Conservation (phyloP, 371 early-diverging fungal species). For the Apophysomyces sp. region DNA sequence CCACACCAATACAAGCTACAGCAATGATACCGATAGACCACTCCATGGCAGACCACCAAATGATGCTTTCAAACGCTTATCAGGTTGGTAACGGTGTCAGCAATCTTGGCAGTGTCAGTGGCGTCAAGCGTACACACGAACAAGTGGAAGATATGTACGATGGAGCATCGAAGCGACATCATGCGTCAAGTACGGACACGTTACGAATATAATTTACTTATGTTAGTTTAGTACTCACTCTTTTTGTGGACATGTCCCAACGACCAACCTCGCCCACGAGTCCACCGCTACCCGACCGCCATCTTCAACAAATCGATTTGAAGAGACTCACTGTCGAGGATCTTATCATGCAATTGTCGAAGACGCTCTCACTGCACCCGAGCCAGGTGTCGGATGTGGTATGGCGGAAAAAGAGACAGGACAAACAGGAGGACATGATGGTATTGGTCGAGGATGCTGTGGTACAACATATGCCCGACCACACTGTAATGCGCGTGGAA, state of each 20-base stretch:
- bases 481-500: conserved; percentile 9
- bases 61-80: neutral
- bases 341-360: neutral
- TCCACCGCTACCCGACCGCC: neutral
- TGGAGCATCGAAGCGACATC: neutral
- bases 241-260: neutral
- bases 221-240: neutral
- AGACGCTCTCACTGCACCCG: neutral
- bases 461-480: conserved; percentile 5
- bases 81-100: neutral
- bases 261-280: neutral
- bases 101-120: neutral
- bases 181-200: neutral
- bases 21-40: neutral
- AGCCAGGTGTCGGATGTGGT: neutral
- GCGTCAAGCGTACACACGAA: neutral
- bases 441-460: conserved; percentile 16
- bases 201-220: neutral
- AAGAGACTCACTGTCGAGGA: neutral
- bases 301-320: neutral
- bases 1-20: neutral
- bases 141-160: neutral
- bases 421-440: neutral
- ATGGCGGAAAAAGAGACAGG: neutral
- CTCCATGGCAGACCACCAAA: neutral